Conservation (phyloP, 805 yeast species). For the Priceomyces haplophilus region DNA sequence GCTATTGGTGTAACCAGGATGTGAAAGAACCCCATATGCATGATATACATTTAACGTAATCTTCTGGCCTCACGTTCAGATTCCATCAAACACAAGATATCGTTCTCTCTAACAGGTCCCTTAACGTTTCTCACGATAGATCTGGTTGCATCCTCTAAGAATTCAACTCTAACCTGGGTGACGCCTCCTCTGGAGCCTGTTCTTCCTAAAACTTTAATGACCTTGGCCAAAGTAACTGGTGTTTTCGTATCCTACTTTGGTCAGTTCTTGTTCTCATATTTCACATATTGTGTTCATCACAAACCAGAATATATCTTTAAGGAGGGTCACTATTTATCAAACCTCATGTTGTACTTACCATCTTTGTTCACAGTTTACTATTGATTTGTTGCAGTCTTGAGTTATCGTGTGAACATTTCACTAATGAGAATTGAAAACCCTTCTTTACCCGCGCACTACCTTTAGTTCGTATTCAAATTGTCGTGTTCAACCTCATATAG, state of each 20-base stretch:
- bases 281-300: neutral
- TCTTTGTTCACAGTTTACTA: neutral
- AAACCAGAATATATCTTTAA: no score
- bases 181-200: constrained; percentile 99
- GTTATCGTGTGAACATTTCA: neutral
- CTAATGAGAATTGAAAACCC: neutral
- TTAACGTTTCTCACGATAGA: constrained; percentile 50
- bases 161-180: constrained; percentile 50
- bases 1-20: no score
- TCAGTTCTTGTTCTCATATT: neutral
- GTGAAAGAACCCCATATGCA: no score
- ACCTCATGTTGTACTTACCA: neutral
- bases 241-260: constrained; percentile 43
- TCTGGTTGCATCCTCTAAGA: constrained; percentile 47
- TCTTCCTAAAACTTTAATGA: constrained; percentile 96
- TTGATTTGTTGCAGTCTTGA: neutral
- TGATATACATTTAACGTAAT: constrained; percentile 57
- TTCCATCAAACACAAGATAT: constrained; percentile 93
- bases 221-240: constrained; percentile 97
- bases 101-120: constrained; percentile 50
- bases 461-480: neutral
- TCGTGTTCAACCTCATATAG: neutral
- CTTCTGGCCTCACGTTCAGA: constrained; percentile 98
- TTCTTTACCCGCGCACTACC: neutral
- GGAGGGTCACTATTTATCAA: no score